Evolutionary conservation across 345 rosid species (phyloP), one percentile per base, ranked within the genome.

Genomic region (Physaria fendleri): DNA sequence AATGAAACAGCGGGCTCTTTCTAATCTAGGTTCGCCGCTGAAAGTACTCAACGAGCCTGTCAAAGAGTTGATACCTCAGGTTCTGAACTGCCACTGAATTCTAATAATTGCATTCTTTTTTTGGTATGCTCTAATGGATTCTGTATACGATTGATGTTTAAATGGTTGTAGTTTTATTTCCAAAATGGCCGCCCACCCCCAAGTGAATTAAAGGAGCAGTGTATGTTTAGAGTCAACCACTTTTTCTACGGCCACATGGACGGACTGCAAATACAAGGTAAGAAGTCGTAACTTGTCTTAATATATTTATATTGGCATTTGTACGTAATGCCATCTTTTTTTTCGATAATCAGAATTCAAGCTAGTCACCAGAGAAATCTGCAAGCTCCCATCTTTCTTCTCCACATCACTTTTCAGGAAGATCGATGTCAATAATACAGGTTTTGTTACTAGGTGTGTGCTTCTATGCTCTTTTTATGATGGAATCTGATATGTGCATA

Each of bases 381-480:
- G 95, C 92, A 89, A 85, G 78, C 79, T 88, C 61, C 95, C 97
- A 14, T 81, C 95, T 50, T 93, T 83, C 83, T 80, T 89, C 73
- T 89, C 92, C 52, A 58, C 84, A 0, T 73, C 76, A 21, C 89
- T 89, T 47, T 89, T 93, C 75, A 77, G 49, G 66, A 86, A 79
- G 81, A 87, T 88, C 50, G 95, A 93, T 75, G 77, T 69, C 63
- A 71, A 78, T 17, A 54, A 62, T 71, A 76, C 87, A 8, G 87
- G 93, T 56, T 53, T 71, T 50, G 78, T 86, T 65, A 80, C 85
- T 45, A 86, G 92, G 96, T 92, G 78, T 69, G 77, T 68, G 17
- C 49, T 58, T 58, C 55, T 59, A 34, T 51, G 41, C 13, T 18
- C 24, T 20, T 27, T 58, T 8, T 34, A n/a, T 50, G 56, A 2